These are phyloP conservation scores for Nicotiana obtusifolia DNA, from an alignment of 257 asterid genomes.

Conservation along the genomic window DNA sequence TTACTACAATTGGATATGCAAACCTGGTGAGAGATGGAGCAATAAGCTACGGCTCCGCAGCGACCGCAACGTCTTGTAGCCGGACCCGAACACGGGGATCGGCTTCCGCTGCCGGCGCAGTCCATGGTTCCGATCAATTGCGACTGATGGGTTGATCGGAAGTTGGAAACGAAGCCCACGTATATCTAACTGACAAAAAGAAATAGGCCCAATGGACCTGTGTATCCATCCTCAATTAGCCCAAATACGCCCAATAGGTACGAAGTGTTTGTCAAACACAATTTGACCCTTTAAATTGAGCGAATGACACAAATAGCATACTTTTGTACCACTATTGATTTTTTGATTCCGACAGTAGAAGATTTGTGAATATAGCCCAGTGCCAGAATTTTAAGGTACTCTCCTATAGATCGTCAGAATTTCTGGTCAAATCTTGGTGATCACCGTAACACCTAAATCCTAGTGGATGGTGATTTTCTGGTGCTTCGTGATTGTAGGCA, in stretches of 20 bases:
- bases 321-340: too few species aligned
- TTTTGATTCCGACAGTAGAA: too few species aligned
- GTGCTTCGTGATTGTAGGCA: too few species aligned
- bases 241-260: background rate
- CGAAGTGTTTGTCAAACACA: too few species aligned
- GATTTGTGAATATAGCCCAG: too few species aligned
- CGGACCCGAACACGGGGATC: conserved; percentile 62
- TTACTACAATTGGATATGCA: background rate
- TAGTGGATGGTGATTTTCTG: too few species aligned
- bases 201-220: background rate
- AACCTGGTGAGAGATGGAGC: conserved; percentile 91
- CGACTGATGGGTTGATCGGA: background rate
- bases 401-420: too few species aligned
- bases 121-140: conserved; percentile 41
- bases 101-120: conserved; percentile 82
- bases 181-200: background rate
- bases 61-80: conserved; percentile 61
- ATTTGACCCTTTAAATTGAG: too few species aligned
- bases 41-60: conserved; percentile 79
- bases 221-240: background rate
- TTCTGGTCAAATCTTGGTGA: too few species aligned
- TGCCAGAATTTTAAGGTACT: too few species aligned
- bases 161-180: background rate
- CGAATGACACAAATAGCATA: too few species aligned
- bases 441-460: too few species aligned